A percentile compares a stretch with the other conserved stretches of the same genome.
Evolutionary conservation across 179 eudicot genomes (phyloP).

Genomic region (Heliamphora pulchella): DNA sequence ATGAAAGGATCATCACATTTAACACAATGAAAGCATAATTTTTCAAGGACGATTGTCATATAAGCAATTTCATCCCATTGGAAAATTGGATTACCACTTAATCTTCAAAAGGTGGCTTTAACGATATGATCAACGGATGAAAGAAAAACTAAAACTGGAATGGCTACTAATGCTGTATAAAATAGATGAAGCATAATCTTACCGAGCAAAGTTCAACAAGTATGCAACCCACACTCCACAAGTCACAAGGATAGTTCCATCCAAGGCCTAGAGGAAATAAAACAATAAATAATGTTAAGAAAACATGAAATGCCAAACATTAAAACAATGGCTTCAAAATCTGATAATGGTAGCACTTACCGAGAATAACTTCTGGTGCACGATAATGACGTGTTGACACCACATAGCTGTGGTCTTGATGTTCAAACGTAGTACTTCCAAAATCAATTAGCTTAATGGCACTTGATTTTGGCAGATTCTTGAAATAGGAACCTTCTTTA

Average conservation of each 20-base stretch:
- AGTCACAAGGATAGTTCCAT: conserved; percentile 68
- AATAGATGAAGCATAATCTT: not conserved
- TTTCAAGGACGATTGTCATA: not conserved
- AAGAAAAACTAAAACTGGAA: not conserved
- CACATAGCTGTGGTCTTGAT: conserved; percentile 58
- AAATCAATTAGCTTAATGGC: conserved; percentile 69
- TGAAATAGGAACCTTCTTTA: conserved; percentile 55
- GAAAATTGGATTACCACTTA: not conserved
- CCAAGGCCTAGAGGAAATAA: conserved; percentile 45
- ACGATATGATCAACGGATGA: not conserved
- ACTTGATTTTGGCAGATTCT: conserved; percentile 63
- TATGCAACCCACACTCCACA: conserved; percentile 75
- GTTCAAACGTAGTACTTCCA: conserved; percentile 65
- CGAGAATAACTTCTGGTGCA: conserved; percentile 70
- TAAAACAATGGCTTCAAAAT: not conserved
- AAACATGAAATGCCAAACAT: conserved; percentile 1
- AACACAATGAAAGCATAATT: not conserved
- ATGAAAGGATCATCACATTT: not conserved
- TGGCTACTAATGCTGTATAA: too few relatives aligned
- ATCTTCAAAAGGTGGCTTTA: not conserved
- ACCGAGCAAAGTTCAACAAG: conserved; percentile 66
- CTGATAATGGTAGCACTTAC: conserved; percentile 24
- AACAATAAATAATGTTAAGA: not conserved
- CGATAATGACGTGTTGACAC: conserved; percentile 72
- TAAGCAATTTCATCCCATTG: not conserved